Evolutionary conservation across 257 asterid genomes (phyloP), one percentile per base, ranked within the genome.

Genomic region (Solanum piurae): DNA sequence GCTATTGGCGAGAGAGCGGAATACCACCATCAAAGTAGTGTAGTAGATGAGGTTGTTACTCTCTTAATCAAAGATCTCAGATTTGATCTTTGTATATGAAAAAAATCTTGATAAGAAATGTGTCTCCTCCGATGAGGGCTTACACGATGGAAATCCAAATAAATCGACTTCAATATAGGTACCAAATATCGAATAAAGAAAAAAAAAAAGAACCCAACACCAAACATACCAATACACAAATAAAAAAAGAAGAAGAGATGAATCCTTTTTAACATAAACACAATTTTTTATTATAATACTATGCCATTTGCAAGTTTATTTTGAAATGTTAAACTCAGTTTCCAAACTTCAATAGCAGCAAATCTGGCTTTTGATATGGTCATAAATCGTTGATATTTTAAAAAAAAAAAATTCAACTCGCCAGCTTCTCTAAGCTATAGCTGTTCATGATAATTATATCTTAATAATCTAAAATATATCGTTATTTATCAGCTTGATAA

Each of bases 81-180:
- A 16, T 52, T 52, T 52, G n/a, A 18, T 8, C 0, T 52, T 16
- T 6, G n/a, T 0, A 52, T 0, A 52, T 52, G 62, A 14, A 6
- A 16, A 6, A 7, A 2, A 2, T 52, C 7, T 52, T 52, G n/a
- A 14, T 52, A 16, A 18, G 23, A 14, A 52, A 52, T 6, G 4
- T 2, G 3, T 55, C 10, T 55, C 0, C 4, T 18, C 10, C n/a
- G 18, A 55, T 18, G 1, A 55, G n/a, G 10, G 0, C n/a, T 55
- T 55, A 18, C n/a, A 18, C n/a, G 0, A 40, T 1, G 46, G 0
- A 16, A 55, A 55, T 55, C 1, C 62, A 55, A 52, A 52, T 52
- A 14, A 52, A 16, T 18, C 2, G 10, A 55, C 2, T 18, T 55
- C 10, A 55, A 6, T 18, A 6, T 6, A 0, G 0, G 0, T 18